phyloP scores from a whole-genome alignment of 2,329 filamentous ascomycete genomes.

The Microascus cirrosus region DNA sequence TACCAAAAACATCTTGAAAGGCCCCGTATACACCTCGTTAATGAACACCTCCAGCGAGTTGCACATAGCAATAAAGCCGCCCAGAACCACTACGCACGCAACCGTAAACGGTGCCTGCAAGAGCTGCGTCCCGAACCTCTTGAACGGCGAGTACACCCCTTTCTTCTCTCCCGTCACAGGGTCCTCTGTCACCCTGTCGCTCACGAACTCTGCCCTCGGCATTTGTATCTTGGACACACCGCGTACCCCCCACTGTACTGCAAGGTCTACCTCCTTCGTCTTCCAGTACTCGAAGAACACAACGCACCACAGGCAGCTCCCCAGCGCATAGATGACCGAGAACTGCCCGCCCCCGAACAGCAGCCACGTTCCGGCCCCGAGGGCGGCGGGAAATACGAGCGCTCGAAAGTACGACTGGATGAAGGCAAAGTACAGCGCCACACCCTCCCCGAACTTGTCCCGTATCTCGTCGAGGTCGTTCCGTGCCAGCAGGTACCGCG shows the following conservation, averaged over 20 bases:
- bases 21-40: constrained; percentile 83
- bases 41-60: constrained; percentile 96
- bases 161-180: constrained; percentile 71
- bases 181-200: constrained; percentile 68
- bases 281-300: constrained; percentile 96
- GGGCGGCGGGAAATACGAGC: constrained; percentile 66
- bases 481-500: constrained; percentile 55
- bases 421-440: constrained; percentile 94
- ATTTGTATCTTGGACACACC: constrained; percentile 74
- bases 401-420: constrained; percentile 84
- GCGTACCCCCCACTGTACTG: constrained; percentile 79
- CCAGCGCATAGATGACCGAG: constrained; percentile 67
- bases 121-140: constrained; percentile 65
- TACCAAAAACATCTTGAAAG: constrained; percentile 75
- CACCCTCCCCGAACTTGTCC: constrained; percentile 67
- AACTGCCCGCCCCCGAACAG: constrained; percentile 61
- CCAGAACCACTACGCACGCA: constrained; percentile 59
- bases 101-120: constrained; percentile 79
- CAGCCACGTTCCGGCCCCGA: constrained; percentile 69
- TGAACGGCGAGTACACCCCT: constrained; percentile 63
- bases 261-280: constrained; percentile 77
- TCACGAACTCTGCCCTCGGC: constrained; percentile 65
- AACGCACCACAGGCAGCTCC: constrained; percentile 76
- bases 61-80: constrained; percentile 71
- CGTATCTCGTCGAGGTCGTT: constrained; percentile 64